Conservation (phyloP, 495 filamentous ascomycete genomes). For the Neurospora africana region DNA sequence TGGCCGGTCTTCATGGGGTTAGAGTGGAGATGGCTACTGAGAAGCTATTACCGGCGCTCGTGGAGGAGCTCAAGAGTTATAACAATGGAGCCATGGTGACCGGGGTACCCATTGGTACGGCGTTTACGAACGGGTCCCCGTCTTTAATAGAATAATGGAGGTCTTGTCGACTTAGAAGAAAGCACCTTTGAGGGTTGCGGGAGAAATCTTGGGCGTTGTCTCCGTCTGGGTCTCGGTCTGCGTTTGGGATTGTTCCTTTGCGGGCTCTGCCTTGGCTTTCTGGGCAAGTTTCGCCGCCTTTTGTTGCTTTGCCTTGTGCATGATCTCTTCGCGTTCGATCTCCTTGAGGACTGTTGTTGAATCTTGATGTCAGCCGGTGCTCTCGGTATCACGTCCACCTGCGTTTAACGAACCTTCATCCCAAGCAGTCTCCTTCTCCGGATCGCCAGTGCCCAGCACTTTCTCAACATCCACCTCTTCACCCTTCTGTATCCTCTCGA, state of each 20-base stretch:
- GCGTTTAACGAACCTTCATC: conserved; percentile 53
- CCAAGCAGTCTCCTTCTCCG: conserved; percentile 72
- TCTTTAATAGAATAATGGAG: not conserved
- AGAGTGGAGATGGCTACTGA: conserved; percentile 46
- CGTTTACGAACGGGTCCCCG: not conserved
- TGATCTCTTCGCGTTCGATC: conserved; percentile 65
- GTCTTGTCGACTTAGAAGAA: conserved; percentile 27
- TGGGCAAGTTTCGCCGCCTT: not conserved
- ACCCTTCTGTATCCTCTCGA: conserved; percentile 69
- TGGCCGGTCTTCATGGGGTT: conserved; percentile 37
- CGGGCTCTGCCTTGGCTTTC: not conserved
- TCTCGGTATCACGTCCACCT: not conserved
- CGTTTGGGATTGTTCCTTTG: conserved; percentile 3
- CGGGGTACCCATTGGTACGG: not conserved
- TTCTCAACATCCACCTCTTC: conserved; percentile 87
- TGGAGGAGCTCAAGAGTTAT: conserved; percentile 24
- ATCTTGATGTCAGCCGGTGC: conserved; percentile 5
- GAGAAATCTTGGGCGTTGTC: conserved; percentile 9
- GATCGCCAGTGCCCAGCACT: conserved; percentile 69
- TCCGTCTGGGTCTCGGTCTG: not conserved
- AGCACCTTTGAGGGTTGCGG: conserved; percentile 12
- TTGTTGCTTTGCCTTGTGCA: conserved; percentile 30
- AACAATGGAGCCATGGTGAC: not conserved
- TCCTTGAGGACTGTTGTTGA: conserved; percentile 55
- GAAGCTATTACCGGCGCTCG: conserved; percentile 42